These are phyloP conservation scores for Circinella minor DNA, from an alignment of 371 early-diverging fungal species.

Conservation along the genomic window DNA sequence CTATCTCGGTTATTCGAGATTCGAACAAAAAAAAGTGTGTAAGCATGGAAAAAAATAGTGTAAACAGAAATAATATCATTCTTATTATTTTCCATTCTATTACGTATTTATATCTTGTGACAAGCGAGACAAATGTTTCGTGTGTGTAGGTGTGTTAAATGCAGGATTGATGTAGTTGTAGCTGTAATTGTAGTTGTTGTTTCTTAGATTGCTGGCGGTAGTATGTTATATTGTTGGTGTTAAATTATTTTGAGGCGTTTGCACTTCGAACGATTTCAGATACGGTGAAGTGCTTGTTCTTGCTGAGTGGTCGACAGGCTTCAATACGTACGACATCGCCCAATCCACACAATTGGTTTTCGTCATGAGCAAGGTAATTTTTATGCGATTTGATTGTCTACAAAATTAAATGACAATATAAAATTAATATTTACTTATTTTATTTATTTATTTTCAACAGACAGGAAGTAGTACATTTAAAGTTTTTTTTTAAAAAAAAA, in stretches of 20 bases:
- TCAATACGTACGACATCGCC: slow-evolving; percentile 95
- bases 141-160: neutral
- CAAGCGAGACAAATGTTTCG: neutral
- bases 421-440: no score
- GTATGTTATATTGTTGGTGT: neutral
- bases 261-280: slow-evolving; percentile 78
- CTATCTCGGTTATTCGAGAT: no score
- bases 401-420: neutral
- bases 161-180: neutral
- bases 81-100: no score
- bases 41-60: no score
- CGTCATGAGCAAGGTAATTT: slow-evolving; percentile 91
- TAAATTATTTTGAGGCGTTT: slow-evolving; percentile 17
- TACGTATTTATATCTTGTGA: no score
- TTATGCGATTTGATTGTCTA: slow-evolving; percentile 75
- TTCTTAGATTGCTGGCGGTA: neutral
- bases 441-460: no score
- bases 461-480: no score
- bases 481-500: no score
- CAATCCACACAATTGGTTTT: slow-evolving; percentile 77
- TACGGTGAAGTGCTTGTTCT: slow-evolving; percentile 85
- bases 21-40: no score
- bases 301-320: slow-evolving; percentile 87
- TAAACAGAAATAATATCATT: no score
- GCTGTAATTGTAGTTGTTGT: neutral